Base-by-base conservation (phyloP, 768 basidiomycete genomes). In the Lactifluus pinguis region DNA sequence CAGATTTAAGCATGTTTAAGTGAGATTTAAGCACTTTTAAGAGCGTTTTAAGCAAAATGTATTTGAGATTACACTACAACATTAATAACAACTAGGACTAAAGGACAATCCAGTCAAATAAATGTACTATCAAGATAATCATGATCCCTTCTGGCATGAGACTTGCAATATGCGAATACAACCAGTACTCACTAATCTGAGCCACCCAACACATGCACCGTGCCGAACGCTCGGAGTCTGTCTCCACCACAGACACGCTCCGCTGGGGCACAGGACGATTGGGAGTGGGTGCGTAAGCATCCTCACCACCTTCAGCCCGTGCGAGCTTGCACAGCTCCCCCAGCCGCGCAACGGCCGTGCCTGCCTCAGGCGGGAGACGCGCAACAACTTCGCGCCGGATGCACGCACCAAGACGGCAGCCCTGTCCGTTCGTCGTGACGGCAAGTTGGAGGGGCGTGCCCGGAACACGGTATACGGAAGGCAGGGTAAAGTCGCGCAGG, bases 111-210 rank as follows among this genome's bases (percentile, higher is more conserved):
- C n/a, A n/a, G n/a, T n/a, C n/a, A n/a, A n/a, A n/a, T n/a, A n/a
- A n/a, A n/a, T n/a, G n/a, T n/a, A n/a, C n/a, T n/a, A n/a, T n/a
- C n/a, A n/a, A n/a, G n/a, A n/a, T n/a, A n/a, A n/a, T n/a, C n/a
- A n/a, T n/a, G n/a, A 95, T 89, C 5, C 92, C 89, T 19, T 68
- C 69, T 42, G 80, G 77, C 17, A 82, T 76, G 80, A 97, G 80
- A 10, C 74, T 71, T 0, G 91, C 86, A 7, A 98, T 80, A 45
- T 81, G 83, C 11, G 86, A 79, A 51, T 94, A 77, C 0, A 92
- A 86, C 91, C 93, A 98, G 71, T 97, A 98, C 71, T 98, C 95
- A 77, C 92, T 95, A 66, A 98, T 82, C 70, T 98, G 95, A 0
- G 92, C 86, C 3, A 97, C 86, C 92, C 93, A 98, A 71, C 87